Evolutionary conservation across 202 grass and related monocot species (phyloP).

Genomic region (Dendrocalamus latiflorus): DNA sequence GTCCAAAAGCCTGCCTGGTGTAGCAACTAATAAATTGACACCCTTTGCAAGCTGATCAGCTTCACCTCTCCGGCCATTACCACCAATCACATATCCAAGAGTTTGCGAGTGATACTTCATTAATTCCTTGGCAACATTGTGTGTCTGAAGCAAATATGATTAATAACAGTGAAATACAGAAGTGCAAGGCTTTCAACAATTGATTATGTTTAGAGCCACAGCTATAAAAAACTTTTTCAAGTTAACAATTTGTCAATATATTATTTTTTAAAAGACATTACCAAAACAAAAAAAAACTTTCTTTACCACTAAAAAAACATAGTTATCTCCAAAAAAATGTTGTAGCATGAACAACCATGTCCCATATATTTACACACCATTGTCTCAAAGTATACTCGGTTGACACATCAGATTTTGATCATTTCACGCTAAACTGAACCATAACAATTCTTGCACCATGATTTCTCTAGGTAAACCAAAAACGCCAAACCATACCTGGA

Average conservation of each 20-base stretch:
- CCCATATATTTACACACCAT: neutral
- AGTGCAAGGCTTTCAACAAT: neutral
- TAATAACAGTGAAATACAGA: neutral
- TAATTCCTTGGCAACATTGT: conserved; percentile 91
- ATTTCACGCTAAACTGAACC: neutral
- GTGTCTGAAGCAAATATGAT: conserved; percentile 43
- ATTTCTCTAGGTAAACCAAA: neutral
- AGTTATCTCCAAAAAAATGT: neutral
- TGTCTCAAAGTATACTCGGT: neutral
- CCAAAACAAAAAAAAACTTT: neutral
- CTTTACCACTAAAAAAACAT: neutral
- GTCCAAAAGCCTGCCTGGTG: no score
- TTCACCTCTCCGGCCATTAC: conserved; percentile 70
- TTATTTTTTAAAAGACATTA: neutral
- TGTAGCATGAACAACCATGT: neutral
- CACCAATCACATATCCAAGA: conserved; percentile 80
- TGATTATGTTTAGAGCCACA: no score
- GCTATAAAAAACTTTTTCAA: neutral
- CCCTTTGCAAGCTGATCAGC: conserved; percentile 75
- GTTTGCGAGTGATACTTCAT: conserved; percentile 92
- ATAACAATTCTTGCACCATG: neutral
- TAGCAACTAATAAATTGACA: no score
- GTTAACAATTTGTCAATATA: neutral
- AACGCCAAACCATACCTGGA: conserved; percentile 32
- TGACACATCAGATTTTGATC: neutral